A percentile compares a stretch with the other conserved stretches of the same genome.
Evolutionary conservation across 2,329 filamentous ascomycete genomes (phyloP).

Genomic region (Mollisia scopiformis): DNA sequence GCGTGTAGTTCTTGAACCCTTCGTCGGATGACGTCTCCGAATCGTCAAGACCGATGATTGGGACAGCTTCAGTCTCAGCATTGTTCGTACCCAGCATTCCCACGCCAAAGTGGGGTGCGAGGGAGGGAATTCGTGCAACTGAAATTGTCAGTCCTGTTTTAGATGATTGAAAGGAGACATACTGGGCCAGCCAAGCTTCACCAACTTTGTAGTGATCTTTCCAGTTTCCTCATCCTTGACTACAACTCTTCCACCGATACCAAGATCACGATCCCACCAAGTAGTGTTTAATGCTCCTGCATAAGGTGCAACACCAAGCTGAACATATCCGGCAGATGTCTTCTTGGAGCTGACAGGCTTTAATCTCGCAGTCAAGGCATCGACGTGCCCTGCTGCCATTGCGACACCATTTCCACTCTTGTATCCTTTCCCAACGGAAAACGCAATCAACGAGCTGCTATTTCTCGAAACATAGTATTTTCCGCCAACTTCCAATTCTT

Average conservation of each 20-base stretch:
- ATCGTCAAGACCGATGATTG: slow-evolving; percentile 87
- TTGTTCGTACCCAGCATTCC: slow-evolving; percentile 72
- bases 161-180: slow-evolving; percentile 29
- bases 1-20: slow-evolving; percentile 34
- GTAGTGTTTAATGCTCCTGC: slow-evolving; percentile 85
- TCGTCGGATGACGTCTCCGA: slow-evolving; percentile 51
- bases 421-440: slow-evolving; percentile 80
- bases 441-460: slow-evolving; percentile 82
- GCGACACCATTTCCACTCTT: slow-evolving; percentile 83
- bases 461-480: slow-evolving; percentile 92
- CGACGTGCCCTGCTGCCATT: slow-evolving; percentile 90
- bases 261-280: slow-evolving; percentile 97
- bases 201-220: slow-evolving; percentile 79
- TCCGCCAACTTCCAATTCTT: slow-evolving; percentile 73
- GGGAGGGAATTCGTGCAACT: slow-evolving; percentile 85
- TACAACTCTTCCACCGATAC: slow-evolving; percentile 86
- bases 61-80: slow-evolving; percentile 89
- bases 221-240: slow-evolving; percentile 72
- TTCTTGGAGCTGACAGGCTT: slow-evolving; percentile 89
- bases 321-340: slow-evolving; percentile 82
- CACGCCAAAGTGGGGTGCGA: slow-evolving; percentile 92
- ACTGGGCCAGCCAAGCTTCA: slow-evolving; percentile 91
- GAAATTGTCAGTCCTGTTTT: slow-evolving; percentile 18
- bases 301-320: slow-evolving; percentile 92
- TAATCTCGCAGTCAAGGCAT: slow-evolving; percentile 85